Conservation (phyloP, 1,284 basidiomycete species). For the Naganishia cerealis region DNA sequence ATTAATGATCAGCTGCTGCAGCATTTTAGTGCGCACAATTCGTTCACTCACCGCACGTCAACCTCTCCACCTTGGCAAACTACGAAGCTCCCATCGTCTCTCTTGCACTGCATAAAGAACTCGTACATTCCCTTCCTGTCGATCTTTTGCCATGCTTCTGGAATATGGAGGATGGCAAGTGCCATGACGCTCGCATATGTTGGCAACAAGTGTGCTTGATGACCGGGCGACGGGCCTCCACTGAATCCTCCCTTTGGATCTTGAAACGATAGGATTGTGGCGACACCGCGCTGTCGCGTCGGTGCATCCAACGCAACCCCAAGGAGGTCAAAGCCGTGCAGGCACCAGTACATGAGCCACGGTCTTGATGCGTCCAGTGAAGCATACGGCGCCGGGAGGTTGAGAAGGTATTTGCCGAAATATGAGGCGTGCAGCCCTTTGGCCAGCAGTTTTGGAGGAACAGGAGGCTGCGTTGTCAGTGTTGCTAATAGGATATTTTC, state of each 20-base stretch:
- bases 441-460: conserved; percentile 39
- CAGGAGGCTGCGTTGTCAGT: conserved; percentile 22
- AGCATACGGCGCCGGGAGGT: conserved; percentile 68
- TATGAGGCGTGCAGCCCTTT: conserved; percentile 44
- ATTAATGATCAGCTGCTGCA: conserved; percentile 13
- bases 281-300: conserved; percentile 69
- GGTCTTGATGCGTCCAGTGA: conserved; percentile 86
- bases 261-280: conserved; percentile 74
- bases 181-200: conserved; percentile 87
- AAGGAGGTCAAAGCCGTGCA: conserved; percentile 74
- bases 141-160: conserved; percentile 74
- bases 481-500: conserved; percentile 31
- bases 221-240: conserved; percentile 74
- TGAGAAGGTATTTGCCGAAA: conserved; percentile 46
- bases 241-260: conserved; percentile 84
- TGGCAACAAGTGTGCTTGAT: conserved; percentile 81
- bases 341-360: conserved; percentile 87
- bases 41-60: conserved; percentile 72
- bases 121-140: conserved; percentile 75
- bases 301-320: conserved; percentile 73
- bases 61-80: conserved; percentile 87
- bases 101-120: conserved; percentile 91
- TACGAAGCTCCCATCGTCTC: conserved; percentile 88
- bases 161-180: conserved; percentile 67
- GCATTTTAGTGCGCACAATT: not conserved